Base-by-base conservation (phyloP, 1,284 basidiomycete genomes). In the Athelia psychrophila region DNA sequence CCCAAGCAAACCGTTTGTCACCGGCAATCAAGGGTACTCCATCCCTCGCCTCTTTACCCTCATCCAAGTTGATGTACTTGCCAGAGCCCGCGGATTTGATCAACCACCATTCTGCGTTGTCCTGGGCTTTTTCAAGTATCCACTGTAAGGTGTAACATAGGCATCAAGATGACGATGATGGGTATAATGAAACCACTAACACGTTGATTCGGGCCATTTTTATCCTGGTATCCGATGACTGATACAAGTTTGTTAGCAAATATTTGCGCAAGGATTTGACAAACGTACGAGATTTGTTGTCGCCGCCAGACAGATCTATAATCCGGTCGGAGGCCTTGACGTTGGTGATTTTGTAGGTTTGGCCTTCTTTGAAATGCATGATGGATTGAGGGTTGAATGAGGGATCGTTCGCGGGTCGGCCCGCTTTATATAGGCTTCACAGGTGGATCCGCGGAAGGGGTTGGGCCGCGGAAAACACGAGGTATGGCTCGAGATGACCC, bases 271-370 rank as follows among this genome's bases (percentile, higher is more conserved):
- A 6, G 27, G 27, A 42, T 33, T n/a, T n/a, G 23, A 38, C 18
- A 40, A 20, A 67, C 72, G 27, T 55, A 79, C 78, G 66, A 42
- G 75, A 71, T 27, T 47, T 61, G 48, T 77, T 67, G 60, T 84
- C 79, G 3, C 48, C 64, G 0, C 75, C 80, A n/a, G 79, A 81
- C 36, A 84, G 70, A 58, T 84, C 83, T 15, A 83, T 50, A 22
- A 72, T 76, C 2, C 76, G 82, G 1, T 74, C 74, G 6, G 6
- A 30, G 25, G 71, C 65, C 54, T 77, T 74, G 56, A 63, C 69
- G 63, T 85, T 84, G 36, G 65, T 68, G 52, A 85, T 70, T 30
- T 64, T 69, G 64, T 82, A 83, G 15, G 63, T 65, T 27, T 50
- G 52, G 8, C 71, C 71, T 23, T 6, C 6, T 30, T 5, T 6